Evolutionary conservation across 331 rosid genomes (phyloP).

Genomic region (Cucumis variabilis): DNA sequence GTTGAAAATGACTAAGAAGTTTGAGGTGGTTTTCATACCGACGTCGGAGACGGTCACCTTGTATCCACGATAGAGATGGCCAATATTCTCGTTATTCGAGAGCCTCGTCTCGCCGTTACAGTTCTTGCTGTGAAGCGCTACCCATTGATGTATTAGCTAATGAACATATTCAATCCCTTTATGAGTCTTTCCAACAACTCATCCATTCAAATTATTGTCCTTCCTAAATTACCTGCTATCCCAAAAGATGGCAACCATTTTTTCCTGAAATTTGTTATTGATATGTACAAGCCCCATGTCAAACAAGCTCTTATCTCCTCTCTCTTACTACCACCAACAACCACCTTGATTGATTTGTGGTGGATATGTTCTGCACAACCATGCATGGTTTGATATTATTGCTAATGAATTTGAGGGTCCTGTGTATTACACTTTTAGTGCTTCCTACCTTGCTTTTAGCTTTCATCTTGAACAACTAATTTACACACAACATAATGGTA

Average conservation of each 20-base stretch:
- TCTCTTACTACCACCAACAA: not conserved
- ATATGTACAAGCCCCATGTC: conserved; percentile 20
- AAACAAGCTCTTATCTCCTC: not conserved
- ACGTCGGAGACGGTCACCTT: conserved; percentile 46
- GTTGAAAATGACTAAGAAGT: not conserved
- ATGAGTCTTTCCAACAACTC: not conserved
- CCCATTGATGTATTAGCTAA: not conserved
- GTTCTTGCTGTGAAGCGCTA: conserved; percentile 33
- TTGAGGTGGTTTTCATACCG: conserved; percentile 53
- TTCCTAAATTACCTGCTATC: conserved; percentile 37
- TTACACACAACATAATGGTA: not conserved
- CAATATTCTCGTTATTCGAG: conserved; percentile 44
- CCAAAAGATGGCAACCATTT: not conserved
- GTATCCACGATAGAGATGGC: conserved; percentile 56
- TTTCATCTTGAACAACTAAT: conserved; percentile 24
- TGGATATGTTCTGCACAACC: conserved; percentile 42
- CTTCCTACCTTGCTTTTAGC: not conserved
- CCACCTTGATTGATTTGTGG: conserved; percentile 23
- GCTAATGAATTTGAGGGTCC: conserved; percentile 48
- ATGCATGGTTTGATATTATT: conserved; percentile 45
- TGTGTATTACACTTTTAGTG: conserved; percentile 34
- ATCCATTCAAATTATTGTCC: conserved; percentile 44
- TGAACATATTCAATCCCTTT: conserved; percentile 31
- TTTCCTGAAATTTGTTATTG: not conserved
- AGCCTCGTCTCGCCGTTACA: conserved; percentile 39